Evolutionary conservation across 495 filamentous ascomycete species (phyloP), one percentile per base, ranked within the genome.

Genomic region (Penicillium daleae): DNA sequence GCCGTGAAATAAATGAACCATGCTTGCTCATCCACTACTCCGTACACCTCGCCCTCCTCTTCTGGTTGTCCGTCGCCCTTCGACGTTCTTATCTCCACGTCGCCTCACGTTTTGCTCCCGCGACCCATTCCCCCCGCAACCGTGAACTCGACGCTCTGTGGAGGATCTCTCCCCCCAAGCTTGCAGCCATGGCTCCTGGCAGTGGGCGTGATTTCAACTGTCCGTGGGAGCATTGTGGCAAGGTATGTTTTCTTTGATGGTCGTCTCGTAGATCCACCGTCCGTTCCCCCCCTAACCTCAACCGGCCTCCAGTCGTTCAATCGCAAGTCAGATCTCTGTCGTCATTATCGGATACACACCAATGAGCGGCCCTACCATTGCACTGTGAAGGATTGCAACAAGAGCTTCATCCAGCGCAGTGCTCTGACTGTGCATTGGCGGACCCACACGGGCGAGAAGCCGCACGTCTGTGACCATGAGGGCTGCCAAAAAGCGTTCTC

Each of bases 341-440:
- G 92, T 69, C 92, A 96, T 74, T 91, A 90, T 73, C 86, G 92
- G 51, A 96, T 96, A 71, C 92, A 96, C 69, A 96, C 92, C 66
- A 93, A 94, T 72, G 92, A 95, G 70, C 82, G 92, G 53, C 92
- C 92, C 32, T 95, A 92, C 69, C 80, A 85, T 51, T 95, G 92
- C 76, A 83, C 77, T 27, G 81, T 83, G 15, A 80, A 81, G 31
- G 87, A 84, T 24, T 96, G 92, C 76, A 88, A 87, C 32, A 96
- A 96, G 78, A 91, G 89, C 71, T 96, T 96, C 77, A 95, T 96
- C 69, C 92, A 96, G 67, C 83, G 92, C 62, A 94, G 91, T 77
- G 92, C 92, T 40, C 76, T 96, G 70, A 94, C 90, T 0, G 92
- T 95, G 21, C 92, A 96, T 71, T 90, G 87, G 48, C 86, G 92